Evolutionary conservation across 345 rosid species (phyloP).

Genomic region (Eucalyptus curtisii): DNA sequence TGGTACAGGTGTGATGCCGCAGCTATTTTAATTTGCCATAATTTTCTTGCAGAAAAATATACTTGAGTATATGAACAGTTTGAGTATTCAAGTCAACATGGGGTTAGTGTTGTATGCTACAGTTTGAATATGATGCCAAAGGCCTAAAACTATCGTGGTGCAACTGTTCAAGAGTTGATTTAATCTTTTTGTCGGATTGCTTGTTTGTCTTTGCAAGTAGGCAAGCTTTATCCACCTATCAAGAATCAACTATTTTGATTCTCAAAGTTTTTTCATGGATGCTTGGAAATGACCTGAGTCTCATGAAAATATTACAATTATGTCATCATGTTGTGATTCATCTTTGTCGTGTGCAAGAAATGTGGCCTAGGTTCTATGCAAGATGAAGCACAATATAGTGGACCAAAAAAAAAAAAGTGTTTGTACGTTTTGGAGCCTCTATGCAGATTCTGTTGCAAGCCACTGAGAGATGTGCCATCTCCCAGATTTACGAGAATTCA

Average conservation of each 20-base stretch:
- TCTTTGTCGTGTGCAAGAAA: background rate
- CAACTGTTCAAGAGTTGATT: background rate
- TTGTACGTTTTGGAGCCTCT: background rate
- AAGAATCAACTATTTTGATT: background rate
- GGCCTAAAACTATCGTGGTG: background rate
- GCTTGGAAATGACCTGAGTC: background rate
- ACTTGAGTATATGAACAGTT: background rate
- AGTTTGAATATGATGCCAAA: background rate
- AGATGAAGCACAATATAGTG: background rate
- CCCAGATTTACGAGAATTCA: background rate
- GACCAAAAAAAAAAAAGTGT: background rate
- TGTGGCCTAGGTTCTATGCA: background rate
- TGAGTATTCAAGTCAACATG: background rate
- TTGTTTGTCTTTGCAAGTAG: background rate
- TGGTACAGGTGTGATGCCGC: constrained; percentile 54
- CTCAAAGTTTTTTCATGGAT: background rate
- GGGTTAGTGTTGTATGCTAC: background rate
- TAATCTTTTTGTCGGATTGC: background rate
- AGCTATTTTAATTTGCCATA: background rate
- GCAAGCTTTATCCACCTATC: background rate
- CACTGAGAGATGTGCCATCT: background rate
- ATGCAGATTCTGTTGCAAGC: background rate
- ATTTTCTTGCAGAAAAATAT: background rate
- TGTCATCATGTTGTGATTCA: background rate
- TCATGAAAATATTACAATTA: background rate